Evolutionary conservation across 73 alveolate genomes (phyloP).

Genomic region (Paramecium octaurelia): DNA sequence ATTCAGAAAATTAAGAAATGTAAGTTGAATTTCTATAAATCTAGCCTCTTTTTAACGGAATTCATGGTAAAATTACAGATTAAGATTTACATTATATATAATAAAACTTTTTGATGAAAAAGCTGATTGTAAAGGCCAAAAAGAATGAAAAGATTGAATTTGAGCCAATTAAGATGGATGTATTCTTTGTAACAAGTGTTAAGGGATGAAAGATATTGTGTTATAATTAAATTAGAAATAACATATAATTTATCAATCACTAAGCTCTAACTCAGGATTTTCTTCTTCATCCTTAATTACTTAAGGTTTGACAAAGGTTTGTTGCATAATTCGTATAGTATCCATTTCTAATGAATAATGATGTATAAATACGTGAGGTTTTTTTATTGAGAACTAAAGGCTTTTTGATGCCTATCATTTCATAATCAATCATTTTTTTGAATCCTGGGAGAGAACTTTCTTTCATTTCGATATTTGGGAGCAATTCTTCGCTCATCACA

Average conservation of each 20-base stretch:
- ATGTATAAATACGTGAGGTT: background rate
- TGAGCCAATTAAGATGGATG: background rate
- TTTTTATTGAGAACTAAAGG: background rate
- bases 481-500: background rate
- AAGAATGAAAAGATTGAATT: background rate
- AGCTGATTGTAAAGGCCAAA: background rate
- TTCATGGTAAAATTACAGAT: background rate
- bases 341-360: background rate
- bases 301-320: background rate
- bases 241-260: background rate
- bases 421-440: background rate
- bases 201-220: background rate
- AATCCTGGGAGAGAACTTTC: background rate
- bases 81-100: background rate
- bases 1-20: background rate
- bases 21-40: background rate
- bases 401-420: conserved; percentile 8
- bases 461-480: background rate
- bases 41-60: background rate
- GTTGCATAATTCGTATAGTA: background rate
- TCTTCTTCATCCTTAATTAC: conserved; percentile 4
- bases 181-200: background rate
- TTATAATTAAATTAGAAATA: background rate
- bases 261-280: background rate
- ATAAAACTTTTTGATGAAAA: background rate